These are phyloP conservation scores for Phytopythium sindhum DNA, from an alignment of 352 stramenopile genomes.

Conservation along the genomic window DNA sequence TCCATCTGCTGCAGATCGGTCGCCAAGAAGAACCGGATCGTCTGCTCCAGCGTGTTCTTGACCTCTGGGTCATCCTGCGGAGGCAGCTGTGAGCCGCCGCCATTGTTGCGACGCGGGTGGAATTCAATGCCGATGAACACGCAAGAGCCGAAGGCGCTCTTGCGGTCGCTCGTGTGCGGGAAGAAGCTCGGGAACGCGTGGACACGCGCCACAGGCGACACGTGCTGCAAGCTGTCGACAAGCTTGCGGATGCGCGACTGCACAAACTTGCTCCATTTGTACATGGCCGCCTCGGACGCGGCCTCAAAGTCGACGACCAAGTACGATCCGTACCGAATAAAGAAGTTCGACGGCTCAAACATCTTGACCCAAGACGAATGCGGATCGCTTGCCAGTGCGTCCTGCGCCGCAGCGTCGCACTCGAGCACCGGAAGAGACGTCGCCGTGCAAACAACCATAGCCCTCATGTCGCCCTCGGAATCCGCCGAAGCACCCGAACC, in stretches of 20 bases:
- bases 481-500: slow-evolving; percentile 16
- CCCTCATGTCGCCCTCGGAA: slow-evolving; percentile 29
- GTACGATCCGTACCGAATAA: slow-evolving; percentile 81
- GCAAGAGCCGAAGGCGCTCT: slow-evolving; percentile 50
- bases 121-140: slow-evolving; percentile 86
- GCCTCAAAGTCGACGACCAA: slow-evolving; percentile 69
- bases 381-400: slow-evolving; percentile 4
- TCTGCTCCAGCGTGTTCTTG: slow-evolving; percentile 65
- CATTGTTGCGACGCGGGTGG: slow-evolving; percentile 34
- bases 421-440: slow-evolving; percentile 31
- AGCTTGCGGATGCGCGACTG: slow-evolving; percentile 77
- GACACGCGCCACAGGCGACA: slow-evolving; percentile 49
- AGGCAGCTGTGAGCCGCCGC: slow-evolving; percentile 11
- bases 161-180: slow-evolving; percentile 37
- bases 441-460: slow-evolving; percentile 30
- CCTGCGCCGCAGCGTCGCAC: background rate
- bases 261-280: slow-evolving; percentile 82
- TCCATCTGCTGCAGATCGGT: slow-evolving; percentile 82
- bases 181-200: slow-evolving; percentile 75
- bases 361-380: slow-evolving; percentile 59
- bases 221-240: slow-evolving; percentile 70
- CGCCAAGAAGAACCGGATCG: slow-evolving; percentile 80
- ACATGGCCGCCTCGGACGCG: slow-evolving; percentile 55
- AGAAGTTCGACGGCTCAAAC: slow-evolving; percentile 80
- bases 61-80: slow-evolving; percentile 71